Conservation (phyloP, 1,284 basidiomycete genomes). For the Sutorius eximius region DNA sequence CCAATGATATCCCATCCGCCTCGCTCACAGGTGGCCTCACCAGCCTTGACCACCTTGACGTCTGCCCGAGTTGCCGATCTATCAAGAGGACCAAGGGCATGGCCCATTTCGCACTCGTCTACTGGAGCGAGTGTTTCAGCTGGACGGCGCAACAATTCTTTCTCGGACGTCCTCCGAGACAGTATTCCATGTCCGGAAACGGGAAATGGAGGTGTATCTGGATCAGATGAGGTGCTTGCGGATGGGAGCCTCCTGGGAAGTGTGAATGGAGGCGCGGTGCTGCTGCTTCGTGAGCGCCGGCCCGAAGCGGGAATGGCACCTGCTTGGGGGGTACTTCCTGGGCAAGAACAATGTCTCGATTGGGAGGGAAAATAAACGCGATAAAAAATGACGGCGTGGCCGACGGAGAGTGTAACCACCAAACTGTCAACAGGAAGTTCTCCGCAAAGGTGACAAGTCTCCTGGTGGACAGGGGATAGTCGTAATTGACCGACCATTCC, state of each 20-base stretch:
- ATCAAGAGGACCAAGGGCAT: slow-evolving; percentile 39
- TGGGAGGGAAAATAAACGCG: slow-evolving; percentile 59
- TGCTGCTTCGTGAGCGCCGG: slow-evolving; percentile 59
- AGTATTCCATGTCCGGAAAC: slow-evolving; percentile 77
- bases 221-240: slow-evolving; percentile 40
- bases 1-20: slow-evolving; percentile 70
- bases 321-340: slow-evolving; percentile 46
- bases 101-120: slow-evolving; percentile 45
- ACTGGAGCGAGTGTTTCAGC: slow-evolving; percentile 53
- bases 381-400: slow-evolving; percentile 59
- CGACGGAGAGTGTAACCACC: slow-evolving; percentile 60
- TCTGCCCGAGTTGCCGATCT: slow-evolving; percentile 52
- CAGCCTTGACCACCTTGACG: slow-evolving; percentile 52
- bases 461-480: slow-evolving; percentile 49
- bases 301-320: slow-evolving; percentile 48
- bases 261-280: slow-evolving; percentile 51
- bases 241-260: slow-evolving; percentile 45
- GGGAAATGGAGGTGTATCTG: slow-evolving; percentile 60
- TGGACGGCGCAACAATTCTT: slow-evolving; percentile 52
- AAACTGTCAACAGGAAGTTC: slow-evolving; percentile 65
- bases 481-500: slow-evolving; percentile 55
- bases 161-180: slow-evolving; percentile 67
- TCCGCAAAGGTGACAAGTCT: slow-evolving; percentile 65
- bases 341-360: slow-evolving; percentile 65
- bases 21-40: slow-evolving; percentile 63